These are phyloP conservation scores for Ceratocystis alfenasii DNA, from an alignment of 2,329 filamentous ascomycete species.

Conservation along the genomic window DNA sequence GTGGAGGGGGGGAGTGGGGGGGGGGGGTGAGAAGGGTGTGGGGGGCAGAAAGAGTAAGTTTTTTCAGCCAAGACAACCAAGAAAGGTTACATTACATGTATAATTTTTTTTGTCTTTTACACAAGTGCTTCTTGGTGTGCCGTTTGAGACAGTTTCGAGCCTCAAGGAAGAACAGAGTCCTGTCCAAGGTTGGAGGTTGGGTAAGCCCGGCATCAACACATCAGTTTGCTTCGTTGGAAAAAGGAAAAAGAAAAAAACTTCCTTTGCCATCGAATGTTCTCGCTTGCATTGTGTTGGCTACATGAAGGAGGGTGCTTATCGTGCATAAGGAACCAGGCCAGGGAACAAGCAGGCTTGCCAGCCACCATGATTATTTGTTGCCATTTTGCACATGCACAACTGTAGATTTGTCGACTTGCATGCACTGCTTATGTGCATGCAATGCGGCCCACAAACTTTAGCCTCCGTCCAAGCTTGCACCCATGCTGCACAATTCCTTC, in stretches of 20 bases:
- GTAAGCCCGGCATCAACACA: no score
- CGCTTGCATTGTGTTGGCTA: not conserved
- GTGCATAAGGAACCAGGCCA: not conserved
- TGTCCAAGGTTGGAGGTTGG: no score
- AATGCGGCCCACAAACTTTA: not conserved
- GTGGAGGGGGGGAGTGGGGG: no score
- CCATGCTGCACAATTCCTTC: not conserved
- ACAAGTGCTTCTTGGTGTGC: no score
- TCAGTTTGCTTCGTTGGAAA: not conserved
- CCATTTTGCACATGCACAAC: not conserved
- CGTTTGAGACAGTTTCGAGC: no score
- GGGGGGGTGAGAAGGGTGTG: no score
- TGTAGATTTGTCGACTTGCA: not conserved
- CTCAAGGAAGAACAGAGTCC: no score
- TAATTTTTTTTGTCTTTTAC: no score
- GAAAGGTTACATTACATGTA: no score
- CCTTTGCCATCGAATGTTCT: not conserved
- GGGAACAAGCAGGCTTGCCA: not conserved
- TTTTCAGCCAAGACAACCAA: no score
- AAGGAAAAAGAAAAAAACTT: constrained; percentile 1
- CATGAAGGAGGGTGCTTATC: not conserved
- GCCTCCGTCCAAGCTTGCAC: not conserved
- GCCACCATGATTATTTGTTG: not conserved
- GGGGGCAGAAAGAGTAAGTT: no score
- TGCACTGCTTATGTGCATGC: not conserved